These are phyloP conservation scores for Rossbeevera mucosa DNA, from an alignment of 768 basidiomycete genomes.

Conservation along the genomic window DNA sequence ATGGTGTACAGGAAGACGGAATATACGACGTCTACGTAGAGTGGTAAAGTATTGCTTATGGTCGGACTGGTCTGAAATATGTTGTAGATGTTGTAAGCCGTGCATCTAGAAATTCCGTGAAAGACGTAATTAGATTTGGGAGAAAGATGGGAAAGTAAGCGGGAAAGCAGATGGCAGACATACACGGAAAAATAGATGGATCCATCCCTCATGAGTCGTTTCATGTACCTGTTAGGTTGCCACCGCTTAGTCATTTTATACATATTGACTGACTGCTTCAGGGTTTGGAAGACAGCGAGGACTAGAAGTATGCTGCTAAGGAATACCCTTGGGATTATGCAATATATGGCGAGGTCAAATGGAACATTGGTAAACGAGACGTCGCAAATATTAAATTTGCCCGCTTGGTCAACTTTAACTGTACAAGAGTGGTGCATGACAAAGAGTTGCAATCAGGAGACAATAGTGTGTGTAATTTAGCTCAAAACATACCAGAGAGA, in stretches of 20 bases:
- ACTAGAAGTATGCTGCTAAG: not conserved
- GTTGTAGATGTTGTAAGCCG: not conserved
- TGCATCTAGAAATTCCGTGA: not conserved
- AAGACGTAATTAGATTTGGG: not conserved
- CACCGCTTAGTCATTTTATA: constrained; percentile 8
- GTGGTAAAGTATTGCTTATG: not conserved
- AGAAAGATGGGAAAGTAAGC: not conserved
- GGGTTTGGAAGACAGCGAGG: not conserved
- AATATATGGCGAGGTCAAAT: not conserved
- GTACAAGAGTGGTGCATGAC: not conserved
- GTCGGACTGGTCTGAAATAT: not conserved
- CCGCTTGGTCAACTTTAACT: not conserved
- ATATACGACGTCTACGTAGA: not conserved
- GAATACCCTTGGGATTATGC: not conserved
- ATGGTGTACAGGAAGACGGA: not conserved
- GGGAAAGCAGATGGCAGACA: not conserved
- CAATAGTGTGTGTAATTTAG: not conserved
- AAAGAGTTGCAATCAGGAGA: not conserved
- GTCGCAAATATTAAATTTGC: not conserved
- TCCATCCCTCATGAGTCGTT: constrained; percentile 5
- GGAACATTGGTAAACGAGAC: not conserved
- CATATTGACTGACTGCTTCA: not conserved
- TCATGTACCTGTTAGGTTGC: constrained; percentile 9
- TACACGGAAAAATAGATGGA: constrained; percentile 10
- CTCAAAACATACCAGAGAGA: constrained; percentile 1